Base-by-base conservation (phyloP, 2,329 filamentous ascomycete species). In the Exophiala lecanii-corni region DNA sequence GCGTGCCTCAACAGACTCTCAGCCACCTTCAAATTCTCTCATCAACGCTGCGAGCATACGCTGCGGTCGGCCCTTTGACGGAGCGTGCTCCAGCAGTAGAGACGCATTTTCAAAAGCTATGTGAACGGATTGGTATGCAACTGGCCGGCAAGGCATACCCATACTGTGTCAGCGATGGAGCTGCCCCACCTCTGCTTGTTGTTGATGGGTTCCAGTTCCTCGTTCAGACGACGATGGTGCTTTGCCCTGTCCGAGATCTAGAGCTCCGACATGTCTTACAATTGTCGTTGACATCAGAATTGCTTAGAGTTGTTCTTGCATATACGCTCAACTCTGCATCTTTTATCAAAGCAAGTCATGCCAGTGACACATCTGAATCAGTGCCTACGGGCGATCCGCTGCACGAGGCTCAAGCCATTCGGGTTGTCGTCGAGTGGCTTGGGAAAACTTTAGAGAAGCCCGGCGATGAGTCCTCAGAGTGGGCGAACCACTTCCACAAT, bases 211-310 rank as follows among this genome's bases (percentile, higher is more conserved):
- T 55, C 40, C 46, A 49, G 16, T 46, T 52, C 28, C 31, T 55
- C 13, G 47, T 53, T 10, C 46, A 53, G 33, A 26, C 44, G 12
- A 49, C 49, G 3, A 47, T 55, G 44, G 37, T 54, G 13, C 35
- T 55, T 9, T 44, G 53, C 26, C 53, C 49, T 3, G 37, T 51
- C 12, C 37, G 39, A 17, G 21, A 37, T 16, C 19, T 55, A 15
- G 51, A 55, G 19, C 33, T 39, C n/a, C 77, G 82, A 30, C 85
- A 95, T 62, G 64, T 97, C 39, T 66, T 97, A 37, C 81, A 84
- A 26, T 71, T 97, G 34, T 96, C 89, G 66, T 96, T 94, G 60
- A 74, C 94, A 42, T 87, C 87, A 2, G 92, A 98, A 65, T 80
- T 98, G 44, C 80, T 94, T 47, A 94, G 94, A 66, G 81, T 89